A percentile compares a stretch with the other conserved stretches of the same genome.
Evolutionary conservation across 306 rosid species (phyloP).

Genomic region (Cicer judaicum): DNA sequence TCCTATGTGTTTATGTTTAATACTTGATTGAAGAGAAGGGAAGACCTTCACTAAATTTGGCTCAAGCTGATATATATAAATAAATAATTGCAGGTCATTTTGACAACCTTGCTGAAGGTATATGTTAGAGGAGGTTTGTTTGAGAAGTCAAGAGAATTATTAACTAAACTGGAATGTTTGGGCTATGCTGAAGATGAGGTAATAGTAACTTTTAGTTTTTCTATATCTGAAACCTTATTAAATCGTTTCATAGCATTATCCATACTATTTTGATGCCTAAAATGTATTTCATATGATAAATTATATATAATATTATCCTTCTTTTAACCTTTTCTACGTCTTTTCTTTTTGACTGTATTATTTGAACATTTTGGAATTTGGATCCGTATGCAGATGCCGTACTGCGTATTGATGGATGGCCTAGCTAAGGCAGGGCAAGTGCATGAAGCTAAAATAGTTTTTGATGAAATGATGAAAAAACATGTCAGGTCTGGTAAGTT

Average conservation of each 20-base stretch:
- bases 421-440: constrained; percentile 75
- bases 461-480: constrained; percentile 69
- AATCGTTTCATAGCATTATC: constrained; percentile 24
- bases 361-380: constrained; percentile 10
- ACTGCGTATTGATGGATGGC: constrained; percentile 83
- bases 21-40: neutral
- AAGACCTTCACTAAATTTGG: too few relatives aligned
- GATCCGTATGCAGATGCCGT: constrained; percentile 73
- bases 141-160: constrained; percentile 76
- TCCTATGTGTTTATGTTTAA: constrained; percentile 12
- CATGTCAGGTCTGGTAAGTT: constrained; percentile 67
- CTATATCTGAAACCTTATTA: constrained; percentile 29
- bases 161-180: constrained; percentile 69
- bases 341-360: constrained; percentile 24
- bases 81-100: constrained; percentile 66
- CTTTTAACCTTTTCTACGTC: constrained; percentile 6
- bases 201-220: constrained; percentile 30
- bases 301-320: constrained; percentile 1
- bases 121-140: constrained; percentile 92
- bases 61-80: too few relatives aligned
- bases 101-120: constrained; percentile 88
- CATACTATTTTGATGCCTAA: constrained; percentile 21
- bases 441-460: constrained; percentile 74
- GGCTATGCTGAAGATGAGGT: constrained; percentile 96
- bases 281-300: constrained; percentile 23